phyloP scores from a whole-genome alignment of 2,329 filamentous ascomycete species.

The Arthrobotrys musiformis region DNA sequence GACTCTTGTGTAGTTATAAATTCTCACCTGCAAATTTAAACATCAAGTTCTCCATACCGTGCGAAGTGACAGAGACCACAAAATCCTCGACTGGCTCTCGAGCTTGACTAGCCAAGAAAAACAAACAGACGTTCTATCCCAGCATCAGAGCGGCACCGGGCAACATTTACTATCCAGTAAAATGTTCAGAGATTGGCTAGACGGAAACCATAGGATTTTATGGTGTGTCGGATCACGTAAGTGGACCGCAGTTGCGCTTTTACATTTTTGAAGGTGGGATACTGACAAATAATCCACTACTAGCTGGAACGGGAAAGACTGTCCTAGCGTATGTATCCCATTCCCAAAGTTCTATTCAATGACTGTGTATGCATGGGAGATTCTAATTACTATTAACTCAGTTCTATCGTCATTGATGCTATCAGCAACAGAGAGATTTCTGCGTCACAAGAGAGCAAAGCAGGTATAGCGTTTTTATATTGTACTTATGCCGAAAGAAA shows the following conservation, averaged over 20 bases:
- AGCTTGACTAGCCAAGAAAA: neutral
- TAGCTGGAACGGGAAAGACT: slow-evolving; percentile 3
- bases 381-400: neutral
- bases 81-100: slow-evolving; percentile 2
- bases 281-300: neutral
- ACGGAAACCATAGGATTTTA: neutral
- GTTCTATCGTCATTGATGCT: slow-evolving; percentile 25
- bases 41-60: slow-evolving; percentile 12
- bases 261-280: neutral
- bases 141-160: neutral
- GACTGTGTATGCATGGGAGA: neutral
- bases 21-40: too few species aligned
- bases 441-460: neutral
- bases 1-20: too few species aligned
- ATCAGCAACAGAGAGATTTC: neutral
- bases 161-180: neutral
- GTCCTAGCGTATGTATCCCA: neutral
- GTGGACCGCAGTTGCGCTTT: neutral
- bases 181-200: neutral
- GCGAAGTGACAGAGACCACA: neutral
- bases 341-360: too few species aligned
- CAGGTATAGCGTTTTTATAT: slow-evolving; percentile 33
- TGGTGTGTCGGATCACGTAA: slow-evolving; percentile 2
- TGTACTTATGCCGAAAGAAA: slow-evolving; percentile 35
- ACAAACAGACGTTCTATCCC: neutral